Conservation (phyloP, 2,329 filamentous ascomycete species). For the Beauveria caledonica region DNA sequence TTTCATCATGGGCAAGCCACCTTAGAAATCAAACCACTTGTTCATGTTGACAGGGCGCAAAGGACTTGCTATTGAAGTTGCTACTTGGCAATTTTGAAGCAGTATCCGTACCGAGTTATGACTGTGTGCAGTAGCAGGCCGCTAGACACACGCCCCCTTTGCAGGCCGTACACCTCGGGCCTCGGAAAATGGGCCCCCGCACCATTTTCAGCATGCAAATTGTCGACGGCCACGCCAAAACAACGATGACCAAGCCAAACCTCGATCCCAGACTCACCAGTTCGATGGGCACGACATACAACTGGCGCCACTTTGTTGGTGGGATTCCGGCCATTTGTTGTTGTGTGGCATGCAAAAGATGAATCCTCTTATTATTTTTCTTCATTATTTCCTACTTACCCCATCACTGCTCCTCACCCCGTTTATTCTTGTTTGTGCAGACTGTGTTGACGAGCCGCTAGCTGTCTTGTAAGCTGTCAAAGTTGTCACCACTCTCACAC, state of each 20-base stretch:
- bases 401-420: too few relatives aligned
- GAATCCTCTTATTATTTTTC: background rate
- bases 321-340: background rate
- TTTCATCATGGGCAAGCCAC: too few relatives aligned
- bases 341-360: background rate
- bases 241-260: background rate
- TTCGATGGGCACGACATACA: background rate
- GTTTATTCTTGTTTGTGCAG: too few relatives aligned
- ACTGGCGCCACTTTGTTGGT: background rate
- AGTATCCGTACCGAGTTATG: too few relatives aligned
- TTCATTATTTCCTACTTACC: background rate
- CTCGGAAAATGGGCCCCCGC: background rate
- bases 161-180: background rate
- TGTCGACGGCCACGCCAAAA: conserved; percentile 1
- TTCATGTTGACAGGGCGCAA: too few relatives aligned
- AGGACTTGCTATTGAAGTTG: too few relatives aligned
- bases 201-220: background rate
- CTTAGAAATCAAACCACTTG: too few relatives aligned
- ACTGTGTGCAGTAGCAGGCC: background rate
- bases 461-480: background rate
- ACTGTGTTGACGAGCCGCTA: background rate
- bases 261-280: background rate
- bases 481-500: too few relatives aligned
- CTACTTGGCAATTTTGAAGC: too few relatives aligned
- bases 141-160: background rate